A percentile compares a stretch with the other conserved stretches of the same genome.
Conservation (phyloP, 176 grass and related monocot genomes). For the Raddia distichophylla region DNA sequence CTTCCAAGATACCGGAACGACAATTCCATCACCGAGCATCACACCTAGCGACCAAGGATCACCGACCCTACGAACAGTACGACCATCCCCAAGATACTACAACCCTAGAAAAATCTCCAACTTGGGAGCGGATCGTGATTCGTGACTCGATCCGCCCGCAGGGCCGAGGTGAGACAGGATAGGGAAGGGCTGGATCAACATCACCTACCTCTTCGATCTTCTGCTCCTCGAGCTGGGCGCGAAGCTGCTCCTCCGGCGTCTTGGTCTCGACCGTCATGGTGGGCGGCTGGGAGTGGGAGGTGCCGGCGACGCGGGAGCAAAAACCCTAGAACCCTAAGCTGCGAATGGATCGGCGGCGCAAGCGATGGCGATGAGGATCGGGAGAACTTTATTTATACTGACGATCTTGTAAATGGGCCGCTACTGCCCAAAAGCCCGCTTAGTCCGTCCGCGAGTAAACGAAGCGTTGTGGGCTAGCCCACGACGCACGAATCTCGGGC, state of each 20-base stretch:
- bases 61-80: not conserved
- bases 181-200: not conserved
- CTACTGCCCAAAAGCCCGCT: no score
- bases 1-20: not conserved
- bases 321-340: conserved; percentile 57
- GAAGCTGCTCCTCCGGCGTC: conserved; percentile 60
- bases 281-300: not conserved
- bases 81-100: not conserved
- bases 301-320: not conserved
- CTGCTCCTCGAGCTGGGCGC: conserved; percentile 66
- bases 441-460: no score
- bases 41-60: not conserved
- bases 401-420: not conserved
- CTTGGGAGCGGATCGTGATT: not conserved
- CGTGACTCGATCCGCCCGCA: not conserved
- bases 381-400: conserved; percentile 7
- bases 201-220: conserved; percentile 50
- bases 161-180: not conserved
- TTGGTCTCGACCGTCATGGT: conserved; percentile 72
- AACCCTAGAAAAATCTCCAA: not conserved
- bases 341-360: conserved; percentile 20
- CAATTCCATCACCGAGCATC: not conserved
- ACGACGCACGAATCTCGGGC: conserved; percentile 29
- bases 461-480: no score
- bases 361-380: not conserved